These are phyloP conservation scores for Fusarium mangiferae DNA, from an alignment of 2,329 filamentous ascomycete species.

Conservation along the genomic window DNA sequence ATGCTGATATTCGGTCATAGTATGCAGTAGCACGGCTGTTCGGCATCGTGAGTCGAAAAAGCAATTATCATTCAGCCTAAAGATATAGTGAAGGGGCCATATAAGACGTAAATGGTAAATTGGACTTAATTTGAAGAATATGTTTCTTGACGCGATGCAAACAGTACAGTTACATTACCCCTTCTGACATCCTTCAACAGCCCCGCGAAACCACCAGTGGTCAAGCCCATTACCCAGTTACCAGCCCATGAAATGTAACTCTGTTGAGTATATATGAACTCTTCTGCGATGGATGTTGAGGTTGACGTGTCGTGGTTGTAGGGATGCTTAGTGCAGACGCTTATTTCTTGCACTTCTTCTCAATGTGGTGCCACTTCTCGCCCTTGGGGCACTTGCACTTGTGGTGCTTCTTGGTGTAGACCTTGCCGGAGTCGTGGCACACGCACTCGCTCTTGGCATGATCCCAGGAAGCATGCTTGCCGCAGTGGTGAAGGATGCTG, in stretches of 20 bases:
- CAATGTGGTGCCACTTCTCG: constrained; percentile 22
- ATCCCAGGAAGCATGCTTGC: constrained; percentile 9
- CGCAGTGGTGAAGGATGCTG: constrained; percentile 23
- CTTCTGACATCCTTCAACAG: neutral
- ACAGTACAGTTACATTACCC: neutral
- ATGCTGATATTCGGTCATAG: neutral
- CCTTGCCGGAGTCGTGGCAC: constrained; percentile 24
- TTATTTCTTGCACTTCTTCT: constrained; percentile 22
- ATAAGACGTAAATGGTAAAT: neutral
- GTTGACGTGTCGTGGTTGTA: neutral
- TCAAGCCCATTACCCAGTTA: rapidly evolving
- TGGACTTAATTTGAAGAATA: rapidly evolving
- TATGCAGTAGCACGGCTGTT: neutral
- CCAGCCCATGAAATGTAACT: rapidly evolving
- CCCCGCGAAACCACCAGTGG: rapidly evolving
- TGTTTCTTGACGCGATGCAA: neutral
- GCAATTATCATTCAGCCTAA: neutral
- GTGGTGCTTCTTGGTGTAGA: constrained; percentile 12
- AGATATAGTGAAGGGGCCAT: rapidly evolving
- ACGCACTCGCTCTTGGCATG: neutral
- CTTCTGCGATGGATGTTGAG: neutral
- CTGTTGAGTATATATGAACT: too few species aligned
- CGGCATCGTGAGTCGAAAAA: neutral
- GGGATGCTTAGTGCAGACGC: too few species aligned
- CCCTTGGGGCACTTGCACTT: constrained; percentile 27